Conservation (phyloP, 1,139 yeast genomes). For the Debaryomyces psychrophilus region DNA sequence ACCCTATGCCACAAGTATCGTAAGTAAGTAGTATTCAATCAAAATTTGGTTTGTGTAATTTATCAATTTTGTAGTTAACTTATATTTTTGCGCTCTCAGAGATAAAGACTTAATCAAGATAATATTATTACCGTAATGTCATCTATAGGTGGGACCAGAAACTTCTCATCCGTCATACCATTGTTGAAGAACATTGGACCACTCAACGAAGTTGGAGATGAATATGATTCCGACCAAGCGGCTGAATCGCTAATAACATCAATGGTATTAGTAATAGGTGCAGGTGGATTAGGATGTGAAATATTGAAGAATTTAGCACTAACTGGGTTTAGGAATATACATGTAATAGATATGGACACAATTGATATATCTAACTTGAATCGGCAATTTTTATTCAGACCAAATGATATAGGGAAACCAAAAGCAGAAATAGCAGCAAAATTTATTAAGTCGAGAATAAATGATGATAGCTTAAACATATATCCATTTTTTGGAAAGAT, state of each 20-base stretch:
- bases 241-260: constrained; percentile 29
- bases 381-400: constrained; percentile 83
- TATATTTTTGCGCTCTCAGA: background rate
- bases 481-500: constrained; percentile 65
- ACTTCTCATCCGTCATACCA: constrained; percentile 24
- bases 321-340: constrained; percentile 72
- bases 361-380: constrained; percentile 89
- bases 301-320: constrained; percentile 81
- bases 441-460: constrained; percentile 53
- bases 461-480: constrained; percentile 47
- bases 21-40: background rate
- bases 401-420: constrained; percentile 72
- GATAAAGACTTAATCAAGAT: background rate
- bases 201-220: constrained; percentile 44
- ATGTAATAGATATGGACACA: constrained; percentile 93
- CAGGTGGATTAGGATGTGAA: constrained; percentile 97
- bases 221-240: constrained; percentile 33
- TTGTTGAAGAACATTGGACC: constrained; percentile 40
- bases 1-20: constrained; percentile 1
- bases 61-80: background rate
- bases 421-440: constrained; percentile 82
- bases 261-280: constrained; percentile 69
- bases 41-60: constrained; percentile 3
- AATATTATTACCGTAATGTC: background rate
- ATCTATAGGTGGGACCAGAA: constrained; percentile 10